phyloP scores from a whole-genome alignment of 1,284 basidiomycete species.

The Cryptococcus sp. region DNA sequence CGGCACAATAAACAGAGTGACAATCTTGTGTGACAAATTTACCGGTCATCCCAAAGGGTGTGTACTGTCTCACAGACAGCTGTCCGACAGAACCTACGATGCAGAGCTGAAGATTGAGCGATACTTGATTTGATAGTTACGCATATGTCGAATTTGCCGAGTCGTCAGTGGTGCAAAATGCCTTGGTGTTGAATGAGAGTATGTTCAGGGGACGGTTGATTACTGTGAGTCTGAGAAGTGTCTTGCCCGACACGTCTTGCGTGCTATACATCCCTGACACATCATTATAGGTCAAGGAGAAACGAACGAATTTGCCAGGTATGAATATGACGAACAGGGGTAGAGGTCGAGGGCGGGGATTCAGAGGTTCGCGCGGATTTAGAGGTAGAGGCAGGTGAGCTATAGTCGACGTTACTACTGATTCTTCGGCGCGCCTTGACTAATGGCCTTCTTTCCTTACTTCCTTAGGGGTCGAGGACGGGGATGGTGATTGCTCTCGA shows the following conservation, averaged over 20 bases:
- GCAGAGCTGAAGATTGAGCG: background rate
- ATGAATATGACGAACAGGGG: conserved; percentile 67
- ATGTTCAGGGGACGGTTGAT: conserved; percentile 90
- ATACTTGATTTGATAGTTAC: conserved; percentile 58
- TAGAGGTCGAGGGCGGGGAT: conserved; percentile 60
- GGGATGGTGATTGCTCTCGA: background rate
- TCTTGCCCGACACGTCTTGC: background rate
- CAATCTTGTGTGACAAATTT: conserved; percentile 99
- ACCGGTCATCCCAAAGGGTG: conserved; percentile 99
- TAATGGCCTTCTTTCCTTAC: too few species aligned
- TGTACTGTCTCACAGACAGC: conserved; percentile 34
- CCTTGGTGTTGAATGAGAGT: conserved; percentile 92
- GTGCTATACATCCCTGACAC: conserved; percentile 1
- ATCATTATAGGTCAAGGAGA: conserved; percentile 72
- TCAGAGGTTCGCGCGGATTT: conserved; percentile 60
- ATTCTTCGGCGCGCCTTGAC: too few species aligned
- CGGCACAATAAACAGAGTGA: conserved; percentile 97
- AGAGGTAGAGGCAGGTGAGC: conserved; percentile 74
- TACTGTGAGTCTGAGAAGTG: conserved; percentile 63
- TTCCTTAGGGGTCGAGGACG: background rate
- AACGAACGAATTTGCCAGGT: conserved; percentile 89
- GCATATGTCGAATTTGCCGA: conserved; percentile 99
- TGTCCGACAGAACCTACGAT: background rate
- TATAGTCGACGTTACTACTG: background rate
- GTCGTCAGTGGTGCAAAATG: conserved; percentile 87